Percentiles rank a stretch among this genome's conserved stretches.
phyloP scores from a whole-genome alignment of 257 asterid species.

The Oldenlandia corymbosa region DNA sequence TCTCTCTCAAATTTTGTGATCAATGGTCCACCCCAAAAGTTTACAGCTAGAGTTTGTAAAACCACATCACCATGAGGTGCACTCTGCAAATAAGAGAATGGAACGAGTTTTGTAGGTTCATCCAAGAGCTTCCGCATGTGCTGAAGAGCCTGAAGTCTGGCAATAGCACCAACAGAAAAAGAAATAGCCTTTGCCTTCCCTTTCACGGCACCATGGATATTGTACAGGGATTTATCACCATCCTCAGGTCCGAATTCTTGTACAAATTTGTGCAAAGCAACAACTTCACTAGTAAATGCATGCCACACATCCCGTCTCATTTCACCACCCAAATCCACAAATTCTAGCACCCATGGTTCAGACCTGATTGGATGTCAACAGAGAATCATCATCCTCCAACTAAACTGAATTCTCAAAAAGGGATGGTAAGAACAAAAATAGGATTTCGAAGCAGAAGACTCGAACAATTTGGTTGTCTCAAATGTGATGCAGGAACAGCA shows the following conservation, averaged over 20 bases:
- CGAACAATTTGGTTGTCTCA: too few relatives aligned
- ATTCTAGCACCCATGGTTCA: slow-evolving; percentile 64
- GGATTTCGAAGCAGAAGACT: too few relatives aligned
- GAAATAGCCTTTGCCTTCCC: slow-evolving; percentile 63
- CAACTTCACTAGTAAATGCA: slow-evolving; percentile 70
- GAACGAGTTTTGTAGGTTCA: slow-evolving; percentile 81
- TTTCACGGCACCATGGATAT: slow-evolving; percentile 67
- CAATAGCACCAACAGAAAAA: slow-evolving; percentile 54
- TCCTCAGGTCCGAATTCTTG: slow-evolving; percentile 71
- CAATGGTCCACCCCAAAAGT: slow-evolving; percentile 82
- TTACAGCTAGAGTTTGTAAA: slow-evolving; percentile 81
- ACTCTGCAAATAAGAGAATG: slow-evolving; percentile 55
- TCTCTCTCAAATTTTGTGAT: slow-evolving; percentile 34
- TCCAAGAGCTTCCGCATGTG: slow-evolving; percentile 64
- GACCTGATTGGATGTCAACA: slow-evolving; percentile 39
- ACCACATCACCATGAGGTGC: slow-evolving; percentile 85
- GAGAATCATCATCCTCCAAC: neutral
- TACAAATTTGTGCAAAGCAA: slow-evolving; percentile 58
- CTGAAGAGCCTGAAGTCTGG: slow-evolving; percentile 90
- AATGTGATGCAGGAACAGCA: too few relatives aligned
- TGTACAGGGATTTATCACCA: slow-evolving; percentile 51
- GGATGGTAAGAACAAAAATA: too few relatives aligned
- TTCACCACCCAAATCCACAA: slow-evolving; percentile 83
- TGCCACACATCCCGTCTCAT: slow-evolving; percentile 96
- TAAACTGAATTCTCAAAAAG: neutral